Evolutionary conservation across 108 stramenopile genomes (phyloP), one percentile per base, ranked within the genome.

Genomic region (Fragilariopsis cylindrus): DNA sequence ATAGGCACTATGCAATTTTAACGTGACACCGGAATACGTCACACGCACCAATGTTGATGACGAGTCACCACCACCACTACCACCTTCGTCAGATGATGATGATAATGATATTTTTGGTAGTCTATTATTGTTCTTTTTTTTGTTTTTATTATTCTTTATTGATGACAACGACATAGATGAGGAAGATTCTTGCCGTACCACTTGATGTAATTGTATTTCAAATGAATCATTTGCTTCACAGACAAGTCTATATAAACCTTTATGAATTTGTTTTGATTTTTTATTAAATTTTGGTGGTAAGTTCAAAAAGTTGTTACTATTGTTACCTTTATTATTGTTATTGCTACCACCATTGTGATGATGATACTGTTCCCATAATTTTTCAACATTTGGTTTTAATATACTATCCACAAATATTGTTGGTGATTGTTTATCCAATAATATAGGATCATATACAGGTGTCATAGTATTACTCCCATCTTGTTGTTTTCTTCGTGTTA

Each of bases 1-100:
- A 72, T 93, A 89, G 13, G 69, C 56, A n/a, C 76, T 71, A 65
- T 90, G 87, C 39, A 93, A 76, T 60, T 73, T 75, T 21, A 93
- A 73, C 6, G 85, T 82, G 5, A 89, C 68, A 6, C 92, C 92
- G n/a, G 80, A 74, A 76, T 72, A 84, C 4, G 83, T 73, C 41
- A 90, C 76, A 57, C 58, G 48, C 12, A 55, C 54, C 44, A 63
- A 60, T 21, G 54, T 47, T 4, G 62, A 5, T 0, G 62, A 45
- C 11, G 43, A 63, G 49, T 84, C 58, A 4, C 71, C 76, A 43
- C 65, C 67, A 53, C 52, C 52, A 30, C 30, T 2, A 30, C 1
- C 30, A 30, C 30, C 30, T 2, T 30, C 30, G 30, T 30, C 2
- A 30, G 6, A 1, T 7, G 8, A 5, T 47, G 40, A 9, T 45